A percentile compares a stretch with the other conserved stretches of the same genome.
These are phyloP conservation scores for Botryosphaeria dothidea DNA, from an alignment of 2,329 filamentous ascomycete species.

Conservation along the genomic window DNA sequence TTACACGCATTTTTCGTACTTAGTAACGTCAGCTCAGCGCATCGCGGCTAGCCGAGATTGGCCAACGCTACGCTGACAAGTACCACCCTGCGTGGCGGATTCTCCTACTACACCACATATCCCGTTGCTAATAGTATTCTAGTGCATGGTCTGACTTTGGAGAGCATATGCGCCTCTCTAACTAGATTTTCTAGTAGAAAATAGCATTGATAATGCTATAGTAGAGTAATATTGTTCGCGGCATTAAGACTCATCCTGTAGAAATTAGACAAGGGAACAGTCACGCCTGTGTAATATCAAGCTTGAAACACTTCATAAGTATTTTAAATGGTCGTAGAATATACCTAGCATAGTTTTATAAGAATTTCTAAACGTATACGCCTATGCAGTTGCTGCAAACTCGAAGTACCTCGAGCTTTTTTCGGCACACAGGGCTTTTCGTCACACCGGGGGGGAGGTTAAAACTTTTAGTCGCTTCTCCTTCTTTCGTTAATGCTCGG, in stretches of 20 bases:
- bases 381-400: not conserved
- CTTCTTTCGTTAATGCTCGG: no score
- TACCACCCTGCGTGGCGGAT: not conserved
- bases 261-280: not conserved
- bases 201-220: not conserved
- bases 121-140: not conserved
- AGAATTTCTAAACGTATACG: not conserved
- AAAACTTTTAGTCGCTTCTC: no score
- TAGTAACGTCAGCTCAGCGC: not conserved
- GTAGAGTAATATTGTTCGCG: slow-evolving; percentile 1
- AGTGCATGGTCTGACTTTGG: not conserved
- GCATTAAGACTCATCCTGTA: not conserved
- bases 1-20: not conserved
- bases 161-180: not conserved
- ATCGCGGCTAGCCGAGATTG: not conserved
- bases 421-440: not conserved
- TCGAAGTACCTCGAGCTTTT: not conserved
- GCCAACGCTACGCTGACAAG: not conserved
- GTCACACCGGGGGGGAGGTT: not conserved
- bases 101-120: not conserved
- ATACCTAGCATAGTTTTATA: not conserved
- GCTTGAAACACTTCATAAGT: not conserved
- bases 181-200: not conserved
- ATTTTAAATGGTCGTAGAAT: not conserved
- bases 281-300: not conserved